Evolutionary conservation across 1,284 basidiomycete species (phyloP).

Genomic region (Microbotryum saponariae): DNA sequence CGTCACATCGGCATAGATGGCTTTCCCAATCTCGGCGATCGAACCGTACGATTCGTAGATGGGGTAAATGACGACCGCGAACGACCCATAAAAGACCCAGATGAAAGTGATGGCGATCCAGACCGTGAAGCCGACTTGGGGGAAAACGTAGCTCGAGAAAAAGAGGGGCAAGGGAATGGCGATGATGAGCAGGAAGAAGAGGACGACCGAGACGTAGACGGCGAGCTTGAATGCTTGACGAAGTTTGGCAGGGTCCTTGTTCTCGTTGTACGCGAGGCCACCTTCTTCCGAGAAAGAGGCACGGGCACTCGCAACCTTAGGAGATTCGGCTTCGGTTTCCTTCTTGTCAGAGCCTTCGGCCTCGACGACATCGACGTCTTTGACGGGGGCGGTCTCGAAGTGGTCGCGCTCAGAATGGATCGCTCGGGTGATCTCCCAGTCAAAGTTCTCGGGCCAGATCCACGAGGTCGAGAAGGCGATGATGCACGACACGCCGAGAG

Average conservation of each 20-base stretch:
- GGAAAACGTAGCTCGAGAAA: conserved; percentile 65
- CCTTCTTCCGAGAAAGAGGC: not conserved
- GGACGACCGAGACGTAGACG: conserved; percentile 56
- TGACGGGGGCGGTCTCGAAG: conserved; percentile 28
- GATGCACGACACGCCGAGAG: conserved; percentile 63
- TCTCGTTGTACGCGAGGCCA: conserved; percentile 47
- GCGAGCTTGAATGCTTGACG: conserved; percentile 69
- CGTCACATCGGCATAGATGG: conserved; percentile 11
- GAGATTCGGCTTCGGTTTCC: conserved; percentile 38
- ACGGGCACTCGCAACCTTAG: conserved; percentile 10
- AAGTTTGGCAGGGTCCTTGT: conserved; percentile 56
- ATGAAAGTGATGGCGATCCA: conserved; percentile 46
- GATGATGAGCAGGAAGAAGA: conserved; percentile 45
- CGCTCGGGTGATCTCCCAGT: conserved; percentile 66
- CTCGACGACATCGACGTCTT: conserved; percentile 37
- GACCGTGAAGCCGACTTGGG: conserved; percentile 58
- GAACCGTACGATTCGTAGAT: conserved; percentile 24
- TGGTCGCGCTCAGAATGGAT: conserved; percentile 37
- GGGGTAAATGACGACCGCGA: conserved; percentile 29
- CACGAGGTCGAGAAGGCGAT: conserved; percentile 59
- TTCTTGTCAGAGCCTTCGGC: conserved; percentile 43
- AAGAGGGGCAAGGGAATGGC: conserved; percentile 74
- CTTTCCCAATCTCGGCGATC: conserved; percentile 6
- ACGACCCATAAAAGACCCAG: conserved; percentile 29
- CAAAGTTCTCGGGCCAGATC: conserved; percentile 67